Percentiles rank a stretch among this genome's conserved stretches.
These are phyloP conservation scores for Linderniella brevidens DNA, from an alignment of 257 asterid species.

Conservation along the genomic window DNA sequence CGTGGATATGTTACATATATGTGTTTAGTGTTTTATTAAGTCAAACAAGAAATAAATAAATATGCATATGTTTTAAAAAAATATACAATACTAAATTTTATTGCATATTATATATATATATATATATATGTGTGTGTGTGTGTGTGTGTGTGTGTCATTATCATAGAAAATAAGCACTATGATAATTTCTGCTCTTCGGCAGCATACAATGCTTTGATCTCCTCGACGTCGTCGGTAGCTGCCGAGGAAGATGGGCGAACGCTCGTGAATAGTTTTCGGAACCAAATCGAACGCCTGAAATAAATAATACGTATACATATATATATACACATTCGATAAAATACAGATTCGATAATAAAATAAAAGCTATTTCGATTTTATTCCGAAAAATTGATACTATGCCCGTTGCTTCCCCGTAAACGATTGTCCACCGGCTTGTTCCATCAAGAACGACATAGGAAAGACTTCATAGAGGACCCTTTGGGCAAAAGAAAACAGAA, in stretches of 20 bases:
- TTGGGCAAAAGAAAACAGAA: constrained; percentile 11
- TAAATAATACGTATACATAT: not conserved
- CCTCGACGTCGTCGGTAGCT: constrained; percentile 92
- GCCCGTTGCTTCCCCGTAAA: constrained; percentile 88
- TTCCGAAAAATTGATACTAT: constrained; percentile 6
- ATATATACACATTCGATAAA: too few relatives aligned
- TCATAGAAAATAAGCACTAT: too few relatives aligned
- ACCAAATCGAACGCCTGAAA: constrained; percentile 75
- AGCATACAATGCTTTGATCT: constrained; percentile 69
- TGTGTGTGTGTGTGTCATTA: too few relatives aligned
- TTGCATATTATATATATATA: too few relatives aligned
- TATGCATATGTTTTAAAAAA: too few relatives aligned
- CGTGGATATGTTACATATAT: too few relatives aligned
- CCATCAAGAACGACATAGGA: constrained; percentile 97
- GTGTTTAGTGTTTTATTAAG: too few relatives aligned
- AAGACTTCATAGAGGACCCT: constrained; percentile 94
- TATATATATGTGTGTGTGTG: too few relatives aligned
- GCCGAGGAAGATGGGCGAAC: constrained; percentile 88
- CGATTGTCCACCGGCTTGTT: constrained; percentile 96
- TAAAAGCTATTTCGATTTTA: not conserved
- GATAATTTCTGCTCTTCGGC: constrained; percentile 40
- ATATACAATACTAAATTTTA: too few relatives aligned
- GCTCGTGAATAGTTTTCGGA: constrained; percentile 72
- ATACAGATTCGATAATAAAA: not conserved
- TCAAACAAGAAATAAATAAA: too few relatives aligned